Evolutionary conservation across 176 grass and related monocot species (phyloP).

Genomic region (Saccharum officinarum): DNA sequence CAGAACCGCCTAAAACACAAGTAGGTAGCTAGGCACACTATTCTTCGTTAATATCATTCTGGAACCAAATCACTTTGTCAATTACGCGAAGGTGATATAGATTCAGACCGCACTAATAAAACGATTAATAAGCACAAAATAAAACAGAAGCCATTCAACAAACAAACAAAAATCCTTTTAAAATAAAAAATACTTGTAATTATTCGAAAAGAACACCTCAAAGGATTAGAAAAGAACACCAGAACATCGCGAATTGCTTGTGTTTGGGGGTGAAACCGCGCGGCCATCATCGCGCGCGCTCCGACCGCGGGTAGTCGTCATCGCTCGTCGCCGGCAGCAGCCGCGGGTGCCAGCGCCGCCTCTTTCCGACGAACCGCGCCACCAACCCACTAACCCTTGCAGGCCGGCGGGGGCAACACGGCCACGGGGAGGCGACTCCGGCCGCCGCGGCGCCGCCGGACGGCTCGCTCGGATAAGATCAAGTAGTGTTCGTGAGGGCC

Average conservation of each 20-base stretch:
- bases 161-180: not conserved
- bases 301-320: slow-evolving; percentile 58
- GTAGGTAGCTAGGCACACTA: too few relatives aligned
- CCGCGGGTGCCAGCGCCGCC: not conserved
- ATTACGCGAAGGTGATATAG: not conserved
- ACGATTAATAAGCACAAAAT: not conserved
- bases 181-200: not conserved
- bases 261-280: slow-evolving; percentile 35
- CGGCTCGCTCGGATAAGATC: slow-evolving; percentile 55
- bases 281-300: slow-evolving; percentile 57
- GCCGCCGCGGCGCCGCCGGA: slow-evolving; percentile 19
- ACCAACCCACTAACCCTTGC: slow-evolving; percentile 1
- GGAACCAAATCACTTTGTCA: not conserved
- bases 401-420: slow-evolving; percentile 5
- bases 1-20: too few relatives aligned
- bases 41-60: not conserved
- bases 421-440: slow-evolving; percentile 1
- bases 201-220: not conserved
- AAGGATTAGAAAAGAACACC: too few relatives aligned
- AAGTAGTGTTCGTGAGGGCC: slow-evolving; percentile 48
- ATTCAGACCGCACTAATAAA: not conserved
- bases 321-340: slow-evolving; percentile 7
- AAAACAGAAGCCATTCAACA: not conserved
- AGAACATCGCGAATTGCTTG: not conserved
- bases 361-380: not conserved